Base-by-base conservation (phyloP, 306 rosid genomes). In the Begonia loranthoides region DNA sequence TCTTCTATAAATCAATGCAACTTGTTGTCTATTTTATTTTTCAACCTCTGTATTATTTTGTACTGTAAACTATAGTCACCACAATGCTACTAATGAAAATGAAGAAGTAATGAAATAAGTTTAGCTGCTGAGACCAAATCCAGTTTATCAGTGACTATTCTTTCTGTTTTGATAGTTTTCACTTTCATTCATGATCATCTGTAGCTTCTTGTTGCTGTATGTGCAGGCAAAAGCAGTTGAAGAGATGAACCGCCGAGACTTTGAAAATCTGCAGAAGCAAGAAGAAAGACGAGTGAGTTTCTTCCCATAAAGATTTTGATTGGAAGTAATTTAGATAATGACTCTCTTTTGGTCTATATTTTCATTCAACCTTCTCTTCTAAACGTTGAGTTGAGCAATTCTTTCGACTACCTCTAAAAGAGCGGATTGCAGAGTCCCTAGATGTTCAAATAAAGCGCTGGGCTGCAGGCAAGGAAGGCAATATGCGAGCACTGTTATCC, bases 381-480 rank as follows among this genome's bases (percentile, higher is more conserved):
- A 28, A 3, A 28, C 22, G 5, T 28, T 19, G 22, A 19, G 36
- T 28, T 28, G 36, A 28, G 5, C 9, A 4, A 7, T 28, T 28
- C 36, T 28, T 7, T 28, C 36, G 9, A 28, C 36, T 8, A 28
- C 36, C 36, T 51, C 64, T 17, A 65, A 54, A 62, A 65, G 80
- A 90, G 99, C 77, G 73, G 72, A 76, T 90, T 41, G 81, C 99
- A 5, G 88, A 78, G 54, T 54, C 57, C 16, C 56, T 50, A 59
- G 88, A 80, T 73, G 55, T 17, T 60, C 64, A 75, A 68, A 78
- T 90, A 58, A 90, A 80, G 71, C 69, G 79, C 24, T 90, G 99
- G 99, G 70, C 92, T 50, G 77, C 90, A 24, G 95, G 94, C 58
- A 90, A 77, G 73, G 93, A 90, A 73, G 88, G 94, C 70, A 90